phyloP scores from a whole-genome alignment of 1,284 basidiomycete species.

The Exsudoporus floridanus region DNA sequence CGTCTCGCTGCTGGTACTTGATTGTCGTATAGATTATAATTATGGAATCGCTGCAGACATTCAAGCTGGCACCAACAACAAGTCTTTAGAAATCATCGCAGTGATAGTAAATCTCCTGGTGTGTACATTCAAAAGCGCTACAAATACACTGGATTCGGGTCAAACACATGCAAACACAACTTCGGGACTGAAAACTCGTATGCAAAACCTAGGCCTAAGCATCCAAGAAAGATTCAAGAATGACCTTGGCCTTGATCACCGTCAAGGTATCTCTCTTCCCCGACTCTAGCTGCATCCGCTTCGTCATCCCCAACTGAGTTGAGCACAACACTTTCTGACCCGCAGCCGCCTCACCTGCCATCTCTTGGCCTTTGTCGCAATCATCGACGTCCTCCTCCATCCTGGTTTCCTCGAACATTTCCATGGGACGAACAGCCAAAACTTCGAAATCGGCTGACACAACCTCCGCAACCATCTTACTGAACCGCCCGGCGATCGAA shows the following conservation, averaged over 20 bases:
- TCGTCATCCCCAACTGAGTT: slow-evolving; percentile 15
- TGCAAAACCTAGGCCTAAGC: not conserved
- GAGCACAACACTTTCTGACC: slow-evolving; percentile 14
- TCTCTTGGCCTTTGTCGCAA: too few relatives aligned
- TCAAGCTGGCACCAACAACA: not conserved
- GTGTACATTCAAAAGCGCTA: not conserved
- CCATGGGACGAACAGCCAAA: not conserved
- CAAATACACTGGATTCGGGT: not conserved
- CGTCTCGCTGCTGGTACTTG: too few relatives aligned
- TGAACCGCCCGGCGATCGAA: slow-evolving; percentile 4
- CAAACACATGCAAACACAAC: not conserved
- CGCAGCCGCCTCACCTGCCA: not conserved
- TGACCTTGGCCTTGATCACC: slow-evolving; percentile 13
- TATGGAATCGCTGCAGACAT: too few relatives aligned
- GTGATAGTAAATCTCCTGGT: not conserved
- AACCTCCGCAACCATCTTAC: slow-evolving; percentile 12
- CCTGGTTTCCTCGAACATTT: slow-evolving; percentile 6
- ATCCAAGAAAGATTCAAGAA: too few relatives aligned
- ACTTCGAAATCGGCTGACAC: slow-evolving; percentile 17
- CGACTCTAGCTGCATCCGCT: slow-evolving; percentile 8
- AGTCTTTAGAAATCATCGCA: not conserved
- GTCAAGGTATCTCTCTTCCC: slow-evolving; percentile 6
- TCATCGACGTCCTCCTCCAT: slow-evolving; percentile 13
- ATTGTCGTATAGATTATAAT: too few relatives aligned
- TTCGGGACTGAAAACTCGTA: too few relatives aligned